Percentiles rank a stretch among this genome's conserved stretches.
Conservation (phyloP, 768 basidiomycete genomes). For the Russula dissimulans region DNA sequence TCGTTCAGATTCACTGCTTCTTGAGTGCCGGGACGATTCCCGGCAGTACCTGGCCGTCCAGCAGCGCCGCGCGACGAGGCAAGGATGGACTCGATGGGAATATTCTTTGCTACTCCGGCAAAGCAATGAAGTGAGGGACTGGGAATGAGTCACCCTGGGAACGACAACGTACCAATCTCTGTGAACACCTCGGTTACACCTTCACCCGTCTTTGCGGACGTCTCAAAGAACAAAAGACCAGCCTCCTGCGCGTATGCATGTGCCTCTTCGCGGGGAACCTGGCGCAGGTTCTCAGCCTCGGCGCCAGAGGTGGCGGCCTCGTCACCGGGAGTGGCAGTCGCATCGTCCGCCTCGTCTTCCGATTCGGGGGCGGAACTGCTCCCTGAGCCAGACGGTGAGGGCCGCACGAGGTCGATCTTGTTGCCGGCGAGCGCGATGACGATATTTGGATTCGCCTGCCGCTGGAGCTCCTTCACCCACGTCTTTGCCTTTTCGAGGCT, state of each 20-base stretch:
- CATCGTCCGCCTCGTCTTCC: slow-evolving; percentile 88
- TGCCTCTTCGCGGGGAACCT: slow-evolving; percentile 91
- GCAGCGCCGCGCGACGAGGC: slow-evolving; percentile 68
- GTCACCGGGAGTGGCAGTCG: slow-evolving; percentile 69
- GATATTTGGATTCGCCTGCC: slow-evolving; percentile 98
- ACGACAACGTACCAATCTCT: slow-evolving; percentile 70
- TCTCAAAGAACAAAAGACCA: slow-evolving; percentile 94
- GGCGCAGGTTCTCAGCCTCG: slow-evolving; percentile 68
- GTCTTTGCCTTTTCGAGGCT: slow-evolving; percentile 98
- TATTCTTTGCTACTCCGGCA: slow-evolving; percentile 55
- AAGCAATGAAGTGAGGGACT: not conserved
- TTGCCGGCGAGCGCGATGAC: slow-evolving; percentile 98
- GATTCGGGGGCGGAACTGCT: slow-evolving; percentile 48
- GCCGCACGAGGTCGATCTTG: slow-evolving; percentile 86
- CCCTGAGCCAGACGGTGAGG: slow-evolving; percentile 42
- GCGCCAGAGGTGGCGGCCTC: slow-evolving; percentile 44
- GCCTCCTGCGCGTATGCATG: slow-evolving; percentile 93
- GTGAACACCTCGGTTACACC: slow-evolving; percentile 96
- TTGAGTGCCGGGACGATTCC: slow-evolving; percentile 42
- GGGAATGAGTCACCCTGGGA: not conserved
- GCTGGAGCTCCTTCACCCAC: slow-evolving; percentile 98
- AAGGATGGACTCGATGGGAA: slow-evolving; percentile 89
- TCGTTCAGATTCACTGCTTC: slow-evolving; percentile 64
- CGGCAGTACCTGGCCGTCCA: slow-evolving; percentile 50
- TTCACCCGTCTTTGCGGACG: slow-evolving; percentile 93